Evolutionary conservation across 306 rosid genomes (phyloP).

Genomic region (Castanea mollissima): DNA sequence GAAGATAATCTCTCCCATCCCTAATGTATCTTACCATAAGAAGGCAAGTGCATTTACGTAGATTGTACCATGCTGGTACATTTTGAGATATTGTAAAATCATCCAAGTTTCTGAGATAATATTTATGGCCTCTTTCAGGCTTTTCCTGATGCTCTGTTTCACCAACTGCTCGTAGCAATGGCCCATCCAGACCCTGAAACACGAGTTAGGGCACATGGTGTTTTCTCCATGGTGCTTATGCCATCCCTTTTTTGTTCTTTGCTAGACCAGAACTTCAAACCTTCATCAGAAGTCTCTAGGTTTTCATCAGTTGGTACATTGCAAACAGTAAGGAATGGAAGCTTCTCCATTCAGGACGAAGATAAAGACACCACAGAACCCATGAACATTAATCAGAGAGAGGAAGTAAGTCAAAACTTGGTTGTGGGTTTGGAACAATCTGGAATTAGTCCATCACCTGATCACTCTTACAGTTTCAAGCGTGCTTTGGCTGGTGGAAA

Average conservation of each 20-base stretch:
- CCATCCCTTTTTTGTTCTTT: slow-evolving; percentile 51
- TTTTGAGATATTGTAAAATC: slow-evolving; percentile 21
- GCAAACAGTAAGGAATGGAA: slow-evolving; percentile 35
- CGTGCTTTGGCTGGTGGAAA: slow-evolving; percentile 50
- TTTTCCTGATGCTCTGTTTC: slow-evolving; percentile 93
- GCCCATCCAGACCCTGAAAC: slow-evolving; percentile 85
- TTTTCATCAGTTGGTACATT: slow-evolving; percentile 26
- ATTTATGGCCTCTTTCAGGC: slow-evolving; percentile 46
- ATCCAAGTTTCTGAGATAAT: slow-evolving; percentile 17
- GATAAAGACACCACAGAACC: slow-evolving; percentile 31
- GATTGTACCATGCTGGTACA: slow-evolving; percentile 13
- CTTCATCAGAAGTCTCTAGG: slow-evolving; percentile 29
- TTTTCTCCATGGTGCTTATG: slow-evolving; percentile 77
- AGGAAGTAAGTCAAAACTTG: slow-evolving; percentile 35
- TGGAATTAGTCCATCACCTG: slow-evolving; percentile 28
- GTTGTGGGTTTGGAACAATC: slow-evolving; percentile 31
- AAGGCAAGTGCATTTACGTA: slow-evolving; percentile 50
- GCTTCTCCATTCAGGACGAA: slow-evolving; percentile 45
- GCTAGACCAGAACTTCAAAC: slow-evolving; percentile 41
- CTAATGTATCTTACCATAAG: slow-evolving; percentile 74
- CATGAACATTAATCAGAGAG: slow-evolving; percentile 25
- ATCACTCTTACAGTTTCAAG: slow-evolving; percentile 36
- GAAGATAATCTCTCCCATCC: slow-evolving; percentile 64
- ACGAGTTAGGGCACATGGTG: slow-evolving; percentile 75
- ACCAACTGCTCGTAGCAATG: slow-evolving; percentile 87